Evolutionary conservation across 305 asterid species (phyloP).

Genomic region (Andrographis paniculata): DNA sequence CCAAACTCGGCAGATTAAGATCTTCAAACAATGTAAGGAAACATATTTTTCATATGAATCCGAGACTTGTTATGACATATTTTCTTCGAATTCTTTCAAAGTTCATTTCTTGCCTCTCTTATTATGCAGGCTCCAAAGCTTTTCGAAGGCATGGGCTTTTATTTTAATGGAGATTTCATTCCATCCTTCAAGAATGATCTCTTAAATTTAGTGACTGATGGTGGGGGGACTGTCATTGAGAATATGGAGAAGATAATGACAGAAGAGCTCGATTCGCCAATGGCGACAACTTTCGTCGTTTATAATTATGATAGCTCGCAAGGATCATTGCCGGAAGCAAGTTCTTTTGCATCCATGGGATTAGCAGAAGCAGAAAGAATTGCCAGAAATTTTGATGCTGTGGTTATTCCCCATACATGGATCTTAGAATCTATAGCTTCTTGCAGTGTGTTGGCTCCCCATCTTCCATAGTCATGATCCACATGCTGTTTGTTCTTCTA

Average conservation of each 20-base stretch:
- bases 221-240: slow-evolving; percentile 53
- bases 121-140: slow-evolving; percentile 63
- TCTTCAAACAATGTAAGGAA: slow-evolving; percentile 43
- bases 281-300: slow-evolving; percentile 32
- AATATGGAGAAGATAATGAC: slow-evolving; percentile 30
- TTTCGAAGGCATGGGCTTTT: slow-evolving; percentile 49
- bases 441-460: slow-evolving; percentile 32
- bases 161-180: slow-evolving; percentile 47
- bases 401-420: slow-evolving; percentile 68
- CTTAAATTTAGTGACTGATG: slow-evolving; percentile 47
- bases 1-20: slow-evolving; percentile 72
- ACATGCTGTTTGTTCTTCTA: no score
- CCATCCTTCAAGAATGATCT: slow-evolving; percentile 54
- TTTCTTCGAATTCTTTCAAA: background rate
- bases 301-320: slow-evolving; percentile 40
- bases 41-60: background rate
- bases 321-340: slow-evolving; percentile 21
- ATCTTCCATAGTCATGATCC: no score
- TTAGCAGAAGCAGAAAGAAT: slow-evolving; percentile 35
- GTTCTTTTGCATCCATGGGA: slow-evolving; percentile 25
- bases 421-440: slow-evolving; percentile 83
- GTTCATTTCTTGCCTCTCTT: background rate
- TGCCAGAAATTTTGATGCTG: slow-evolving; percentile 28
- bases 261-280: slow-evolving; percentile 14
- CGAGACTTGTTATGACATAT: background rate